A percentile compares a stretch with the other conserved stretches of the same genome.
These are phyloP conservation scores for Schizothecium vesticola DNA, from an alignment of 495 filamentous ascomycete genomes.

Conservation along the genomic window DNA sequence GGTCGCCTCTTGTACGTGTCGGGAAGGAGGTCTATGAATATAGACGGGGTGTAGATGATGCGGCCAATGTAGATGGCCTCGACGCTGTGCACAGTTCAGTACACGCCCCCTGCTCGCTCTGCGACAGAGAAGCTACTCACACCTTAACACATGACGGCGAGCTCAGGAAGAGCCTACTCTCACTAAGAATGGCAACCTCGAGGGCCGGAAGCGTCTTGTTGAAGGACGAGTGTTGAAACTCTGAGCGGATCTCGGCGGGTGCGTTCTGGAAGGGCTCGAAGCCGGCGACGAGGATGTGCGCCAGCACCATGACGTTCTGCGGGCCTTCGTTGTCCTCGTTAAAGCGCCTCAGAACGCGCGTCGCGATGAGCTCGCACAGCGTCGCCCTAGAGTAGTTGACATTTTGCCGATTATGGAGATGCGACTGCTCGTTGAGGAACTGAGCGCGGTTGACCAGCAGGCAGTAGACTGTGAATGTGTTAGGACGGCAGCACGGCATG, in stretches of 20 bases:
- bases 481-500: background rate
- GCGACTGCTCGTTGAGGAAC: conserved; percentile 61
- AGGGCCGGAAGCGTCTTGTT: conserved; percentile 59
- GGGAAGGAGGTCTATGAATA: conserved; percentile 65
- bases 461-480: conserved; percentile 46
- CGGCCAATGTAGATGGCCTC: conserved; percentile 64
- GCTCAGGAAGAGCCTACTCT: conserved; percentile 61
- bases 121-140: conserved; percentile 23
- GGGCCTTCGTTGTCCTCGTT: conserved; percentile 61
- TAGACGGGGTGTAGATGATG: conserved; percentile 64
- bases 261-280: conserved; percentile 71
- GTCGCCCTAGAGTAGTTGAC: conserved; percentile 61
- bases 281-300: conserved; percentile 65
- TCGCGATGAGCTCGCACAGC: conserved; percentile 65
- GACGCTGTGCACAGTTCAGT: conserved; percentile 33
- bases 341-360: conserved; percentile 58
- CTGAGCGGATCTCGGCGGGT: conserved; percentile 48
- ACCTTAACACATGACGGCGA: conserved; percentile 65
- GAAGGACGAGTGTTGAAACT: conserved; percentile 47
- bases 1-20: conserved; percentile 69
- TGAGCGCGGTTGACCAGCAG: conserved; percentile 66
- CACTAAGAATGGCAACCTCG: conserved; percentile 65
- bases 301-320: conserved; percentile 54
- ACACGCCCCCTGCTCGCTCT: background rate
- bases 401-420: conserved; percentile 62